Evolutionary conservation across 139 green algal genomes (phyloP).

Genomic region (Chlorella sp.): DNA sequence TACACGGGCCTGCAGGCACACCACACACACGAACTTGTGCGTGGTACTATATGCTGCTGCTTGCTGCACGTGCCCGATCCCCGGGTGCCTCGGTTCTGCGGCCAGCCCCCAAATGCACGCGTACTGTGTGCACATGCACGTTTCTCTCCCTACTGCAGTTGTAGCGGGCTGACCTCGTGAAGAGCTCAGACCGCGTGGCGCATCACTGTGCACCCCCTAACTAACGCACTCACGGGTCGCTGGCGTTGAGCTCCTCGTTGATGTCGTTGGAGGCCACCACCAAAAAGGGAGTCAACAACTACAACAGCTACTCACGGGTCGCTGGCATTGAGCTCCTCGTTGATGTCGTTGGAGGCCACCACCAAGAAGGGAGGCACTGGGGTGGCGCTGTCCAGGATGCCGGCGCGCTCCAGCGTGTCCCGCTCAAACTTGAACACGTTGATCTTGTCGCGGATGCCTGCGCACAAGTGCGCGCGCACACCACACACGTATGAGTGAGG

Average conservation of each 20-base stretch:
- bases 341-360: conserved; percentile 58
- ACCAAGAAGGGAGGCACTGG: conserved; percentile 54
- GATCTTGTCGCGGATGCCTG: conserved; percentile 50
- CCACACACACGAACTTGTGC: not conserved
- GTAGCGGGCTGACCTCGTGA: no score
- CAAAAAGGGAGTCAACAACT: conserved; percentile 56
- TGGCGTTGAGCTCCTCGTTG: conserved; percentile 43
- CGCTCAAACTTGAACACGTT: conserved; percentile 72
- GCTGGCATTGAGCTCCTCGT: conserved; percentile 42
- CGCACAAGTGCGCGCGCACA: no score
- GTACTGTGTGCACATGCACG: no score
- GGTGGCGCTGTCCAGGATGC: conserved; percentile 38
- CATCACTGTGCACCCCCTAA: no score
- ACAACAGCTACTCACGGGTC: no score
- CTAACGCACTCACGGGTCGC: no score
- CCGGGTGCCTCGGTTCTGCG: no score
- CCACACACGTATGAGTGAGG: no score
- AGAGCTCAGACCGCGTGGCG: no score
- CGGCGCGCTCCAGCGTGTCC: conserved; percentile 54
- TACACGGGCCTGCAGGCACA: conserved; percentile 33
- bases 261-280: conserved; percentile 62
- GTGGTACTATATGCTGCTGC: no score
- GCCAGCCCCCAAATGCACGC: no score
- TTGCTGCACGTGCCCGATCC: not conserved
- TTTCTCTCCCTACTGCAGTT: no score